Conservation (phyloP, 768 basidiomycete species). For the Lyophyllum shimeji region DNA sequence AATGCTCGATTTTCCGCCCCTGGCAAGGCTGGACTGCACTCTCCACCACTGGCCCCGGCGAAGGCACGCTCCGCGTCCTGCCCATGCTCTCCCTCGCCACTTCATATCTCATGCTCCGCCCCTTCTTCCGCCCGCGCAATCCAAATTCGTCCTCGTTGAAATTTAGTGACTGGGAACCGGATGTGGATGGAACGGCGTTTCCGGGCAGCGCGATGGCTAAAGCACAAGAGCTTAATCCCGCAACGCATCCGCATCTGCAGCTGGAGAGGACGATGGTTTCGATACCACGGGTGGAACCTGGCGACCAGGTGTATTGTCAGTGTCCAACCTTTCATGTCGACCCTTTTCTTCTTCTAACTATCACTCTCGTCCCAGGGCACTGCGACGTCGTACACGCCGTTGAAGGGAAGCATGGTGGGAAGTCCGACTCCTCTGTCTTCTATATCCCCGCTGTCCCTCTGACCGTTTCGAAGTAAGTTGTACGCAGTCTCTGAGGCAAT, state of each 20-base stretch:
- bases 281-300: slow-evolving; percentile 57
- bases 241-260: slow-evolving; percentile 63
- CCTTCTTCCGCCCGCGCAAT: slow-evolving; percentile 54
- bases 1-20: slow-evolving; percentile 54
- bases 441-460: slow-evolving; percentile 57
- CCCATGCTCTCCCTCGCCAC: slow-evolving; percentile 55
- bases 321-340: neutral
- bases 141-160: slow-evolving; percentile 28
- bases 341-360: neutral
- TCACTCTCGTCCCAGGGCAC: slow-evolving; percentile 36
- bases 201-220: slow-evolving; percentile 55
- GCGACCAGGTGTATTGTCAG: slow-evolving; percentile 62
- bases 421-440: slow-evolving; percentile 51
- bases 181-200: slow-evolving; percentile 50
- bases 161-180: slow-evolving; percentile 54
- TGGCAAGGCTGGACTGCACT: slow-evolving; percentile 61
- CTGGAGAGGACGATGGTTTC: slow-evolving; percentile 57
- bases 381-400: slow-evolving; percentile 59
- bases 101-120: slow-evolving; percentile 63
- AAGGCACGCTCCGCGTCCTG: slow-evolving; percentile 66
- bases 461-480: slow-evolving; percentile 45
- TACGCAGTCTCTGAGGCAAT: neutral
- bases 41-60: slow-evolving; percentile 51
- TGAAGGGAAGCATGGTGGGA: slow-evolving; percentile 45
- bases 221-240: slow-evolving; percentile 53